phyloP scores from a whole-genome alignment of 2,329 filamentous ascomycete genomes.

The Claviceps sp. region DNA sequence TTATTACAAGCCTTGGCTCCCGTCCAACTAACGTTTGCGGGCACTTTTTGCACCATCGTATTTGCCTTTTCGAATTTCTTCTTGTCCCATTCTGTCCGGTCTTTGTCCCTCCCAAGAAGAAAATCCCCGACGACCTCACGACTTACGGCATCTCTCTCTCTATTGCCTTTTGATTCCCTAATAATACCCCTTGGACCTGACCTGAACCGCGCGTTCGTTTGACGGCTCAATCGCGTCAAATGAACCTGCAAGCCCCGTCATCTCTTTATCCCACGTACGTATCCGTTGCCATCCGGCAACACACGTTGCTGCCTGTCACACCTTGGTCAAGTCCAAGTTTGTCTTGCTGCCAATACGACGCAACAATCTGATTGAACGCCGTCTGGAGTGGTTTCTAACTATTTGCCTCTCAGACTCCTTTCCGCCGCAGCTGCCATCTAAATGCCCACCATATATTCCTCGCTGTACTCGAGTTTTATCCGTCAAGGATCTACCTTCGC shows the following conservation, averaged over 20 bases:
- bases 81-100: background rate
- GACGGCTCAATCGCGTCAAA: conserved; percentile 78
- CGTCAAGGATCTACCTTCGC: conserved; percentile 76
- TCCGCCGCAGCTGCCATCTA: conserved; percentile 58
- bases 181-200: conserved; percentile 13
- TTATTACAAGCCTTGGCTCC: conserved; percentile 1
- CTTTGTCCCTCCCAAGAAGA: conserved; percentile 1
- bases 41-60: background rate
- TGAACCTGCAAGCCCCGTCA: conserved; percentile 80
- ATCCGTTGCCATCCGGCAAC: background rate
- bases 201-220: conserved; percentile 71
- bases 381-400: background rate
- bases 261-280: conserved; percentile 50
- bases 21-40: background rate
- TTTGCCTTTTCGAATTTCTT: background rate
- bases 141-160: conserved; percentile 5
- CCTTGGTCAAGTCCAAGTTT: background rate
- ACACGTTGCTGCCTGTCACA: background rate
- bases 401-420: conserved; percentile 29
- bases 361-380: background rate
- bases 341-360: no score
- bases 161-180: conserved; percentile 7
- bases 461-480: conserved; percentile 69
- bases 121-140: background rate
- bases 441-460: conserved; percentile 71